Evolutionary conservation across 1,284 basidiomycete species (phyloP), one percentile per base, ranked within the genome.

Genomic region (Wolfiporia cocos): DNA sequence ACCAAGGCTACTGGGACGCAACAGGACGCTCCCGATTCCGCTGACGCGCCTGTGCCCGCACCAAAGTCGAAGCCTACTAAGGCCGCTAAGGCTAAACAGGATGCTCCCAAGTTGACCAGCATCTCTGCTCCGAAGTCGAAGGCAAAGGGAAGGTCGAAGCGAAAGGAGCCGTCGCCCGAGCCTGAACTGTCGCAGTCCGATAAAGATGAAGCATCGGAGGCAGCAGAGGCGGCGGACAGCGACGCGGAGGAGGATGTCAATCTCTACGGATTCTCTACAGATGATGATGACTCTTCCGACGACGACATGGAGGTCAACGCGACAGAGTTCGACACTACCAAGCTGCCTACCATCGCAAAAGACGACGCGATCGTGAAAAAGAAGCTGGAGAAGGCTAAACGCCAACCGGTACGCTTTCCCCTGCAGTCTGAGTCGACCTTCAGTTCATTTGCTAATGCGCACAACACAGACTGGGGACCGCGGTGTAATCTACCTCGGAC

Each of bases 401-500:
- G 78, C 56, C 76, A 85, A 62, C 80, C 78, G 49, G 92, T 92
- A 53, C 44, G 82, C 69, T 39, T 42, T 18, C 7, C 9, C 5
- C n/a, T n/a, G n/a, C n/a, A n/a, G n/a, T n/a, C n/a, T n/a, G n/a
- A n/a, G n/a, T n/a, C n/a, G n/a, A n/a, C n/a, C n/a, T n/a, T n/a
- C n/a, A n/a, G n/a, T n/a, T n/a, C n/a, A n/a, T n/a, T n/a, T n/a
- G n/a, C n/a, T n/a, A n/a, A n/a, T n/a, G n/a, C n/a, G n/a, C n/a
- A n/a, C n/a, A n/a, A 34, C 39, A 6, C 53, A 89, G 86, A 71
- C 72, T 12, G 75, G 74, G 48, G 81, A 90, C 52, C 74, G 75
- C 36, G 95, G 93, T n/a, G 91, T 95, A 0, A 62, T 99, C 21
- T 95, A 83, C 70, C 74, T 99, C 40, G 86, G 92, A 12, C 82